Conservation (phyloP, 257 asterid genomes). For the Linaria vulgaris region DNA sequence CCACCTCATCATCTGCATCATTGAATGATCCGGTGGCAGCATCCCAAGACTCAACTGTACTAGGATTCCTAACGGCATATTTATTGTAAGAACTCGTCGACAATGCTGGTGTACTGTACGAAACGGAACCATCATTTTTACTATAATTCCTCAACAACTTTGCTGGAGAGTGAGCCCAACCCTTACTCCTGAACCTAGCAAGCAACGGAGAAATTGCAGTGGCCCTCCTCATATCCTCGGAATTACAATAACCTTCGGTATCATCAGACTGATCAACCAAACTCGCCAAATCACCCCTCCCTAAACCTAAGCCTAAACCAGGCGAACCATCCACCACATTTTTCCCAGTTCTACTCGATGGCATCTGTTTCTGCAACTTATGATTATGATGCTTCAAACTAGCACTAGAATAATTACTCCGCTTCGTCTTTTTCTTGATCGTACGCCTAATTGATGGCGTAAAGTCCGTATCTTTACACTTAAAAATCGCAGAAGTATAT, state of each 20-base stretch:
- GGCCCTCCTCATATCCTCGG: constrained; percentile 65
- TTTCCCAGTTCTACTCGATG: constrained; percentile 41
- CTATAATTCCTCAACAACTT: constrained; percentile 48
- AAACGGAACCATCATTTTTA: constrained; percentile 73
- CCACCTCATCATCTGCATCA: constrained; percentile 86
- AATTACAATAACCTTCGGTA: constrained; percentile 66
- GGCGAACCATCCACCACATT: constrained; percentile 40
- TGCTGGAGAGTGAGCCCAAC: constrained; percentile 51
- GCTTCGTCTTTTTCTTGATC: constrained; percentile 56
- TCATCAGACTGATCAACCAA: constrained; percentile 78
- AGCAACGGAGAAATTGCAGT: constrained; percentile 74
- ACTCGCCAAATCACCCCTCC: constrained; percentile 60
- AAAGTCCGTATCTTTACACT: constrained; percentile 57
- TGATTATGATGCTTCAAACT: constrained; percentile 45
- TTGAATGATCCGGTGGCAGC: constrained; percentile 71
- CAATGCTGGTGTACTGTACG: constrained; percentile 74
- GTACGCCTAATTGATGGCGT: constrained; percentile 61
- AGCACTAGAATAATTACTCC: constrained; percentile 37
- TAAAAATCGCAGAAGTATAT: constrained; percentile 52
- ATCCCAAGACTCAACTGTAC: constrained; percentile 88
- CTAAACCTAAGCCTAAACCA: constrained; percentile 37
- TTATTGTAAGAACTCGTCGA: constrained; percentile 73
- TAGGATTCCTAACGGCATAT: constrained; percentile 56
- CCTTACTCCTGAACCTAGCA: constrained; percentile 59
- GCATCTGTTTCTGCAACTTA: constrained; percentile 48